Evolutionary conservation across 2,329 filamentous ascomycete genomes (phyloP), one percentile per base, ranked within the genome.

Genomic region (Endoconidiophora laricicola): DNA sequence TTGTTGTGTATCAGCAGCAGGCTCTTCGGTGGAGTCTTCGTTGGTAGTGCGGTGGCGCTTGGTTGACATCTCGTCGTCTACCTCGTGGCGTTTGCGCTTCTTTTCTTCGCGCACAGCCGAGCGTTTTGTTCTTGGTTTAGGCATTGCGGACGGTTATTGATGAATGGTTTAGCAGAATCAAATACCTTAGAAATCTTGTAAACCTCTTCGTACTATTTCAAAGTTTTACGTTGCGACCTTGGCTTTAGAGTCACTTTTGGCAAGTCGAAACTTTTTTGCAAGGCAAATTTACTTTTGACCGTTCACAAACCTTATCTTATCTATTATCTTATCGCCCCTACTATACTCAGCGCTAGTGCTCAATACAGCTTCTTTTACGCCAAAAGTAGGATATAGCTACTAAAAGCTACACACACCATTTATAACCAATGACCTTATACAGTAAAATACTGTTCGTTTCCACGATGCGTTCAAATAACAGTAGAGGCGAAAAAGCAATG

Each of bases 91-190:
- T 56, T 67, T 69, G 54, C 65, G 60, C 58, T 69, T 67, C 45
- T 62, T 62, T 57, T 67, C 65, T 26, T 68, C 63, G 56, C 65
- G 66, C 18, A 58, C 56, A 23, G 55, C 58, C 46, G 63, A 63
- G 55, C 66, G 60, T 58, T 68, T 69, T 16, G 66, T 67, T 54
- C 67, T 62, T 44, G 66, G 66, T 57, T 69, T 69, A 10, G 65
- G 66, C 67, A 68, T 70, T 48, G 52, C 61, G 54, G 51, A 29
- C 40, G 50, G 20, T 37, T 39, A 6, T 38, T 37, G 7, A 7
- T n/a, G 43, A 18, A 6, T 23, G 29, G 29, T 12, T n/a, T 18
- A 9, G 6, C 14, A 46, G 12, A 37, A 4, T 46, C 26, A 16
- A 33, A 42, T 42, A 18, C 4, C 9, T 18, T 12, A 12, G 22